phyloP scores from a whole-genome alignment of 2,329 filamentous ascomycete species.

The Fusarium sp. region DNA sequence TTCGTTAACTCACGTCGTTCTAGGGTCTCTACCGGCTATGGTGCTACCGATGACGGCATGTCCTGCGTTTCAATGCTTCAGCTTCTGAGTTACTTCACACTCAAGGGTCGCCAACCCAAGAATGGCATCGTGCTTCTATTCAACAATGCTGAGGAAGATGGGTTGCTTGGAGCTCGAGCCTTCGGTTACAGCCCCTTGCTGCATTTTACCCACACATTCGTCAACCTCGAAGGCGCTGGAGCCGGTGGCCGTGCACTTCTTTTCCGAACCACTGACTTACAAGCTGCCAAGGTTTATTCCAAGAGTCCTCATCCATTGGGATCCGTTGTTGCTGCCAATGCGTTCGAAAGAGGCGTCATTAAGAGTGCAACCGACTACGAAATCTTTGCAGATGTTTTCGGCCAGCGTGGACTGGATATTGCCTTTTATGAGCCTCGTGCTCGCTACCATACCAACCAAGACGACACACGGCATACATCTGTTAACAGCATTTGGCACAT shows the following conservation, averaged over 20 bases:
- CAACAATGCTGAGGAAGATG: constrained; percentile 97
- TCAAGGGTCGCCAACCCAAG: constrained; percentile 75
- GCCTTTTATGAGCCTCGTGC: constrained; percentile 90
- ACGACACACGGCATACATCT: constrained; percentile 84
- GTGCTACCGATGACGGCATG: constrained; percentile 93
- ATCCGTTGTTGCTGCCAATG: constrained; percentile 82
- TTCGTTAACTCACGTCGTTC: constrained; percentile 28
- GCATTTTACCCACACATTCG: constrained; percentile 83
- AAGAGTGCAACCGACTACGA: constrained; percentile 90
- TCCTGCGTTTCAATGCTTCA: constrained; percentile 89
- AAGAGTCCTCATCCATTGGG: constrained; percentile 81
- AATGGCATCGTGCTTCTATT: constrained; percentile 85
- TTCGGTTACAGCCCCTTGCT: constrained; percentile 87
- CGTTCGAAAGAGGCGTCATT: constrained; percentile 82
- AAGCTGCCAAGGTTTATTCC: constrained; percentile 83
- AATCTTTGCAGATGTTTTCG: constrained; percentile 80
- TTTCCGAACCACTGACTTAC: constrained; percentile 87
- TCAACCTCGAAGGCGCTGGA: constrained; percentile 95
- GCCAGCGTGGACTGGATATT: constrained; percentile 88
- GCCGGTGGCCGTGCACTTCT: constrained; percentile 88
- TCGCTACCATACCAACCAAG: constrained; percentile 90
- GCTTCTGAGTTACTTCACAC: constrained; percentile 86
- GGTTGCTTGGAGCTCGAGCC: constrained; percentile 84
- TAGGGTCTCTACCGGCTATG: constrained; percentile 89
- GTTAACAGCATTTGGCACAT: constrained; percentile 86